Base-by-base conservation (phyloP, 495 filamentous ascomycete genomes). In the Barbatosphaeria neglecta region DNA sequence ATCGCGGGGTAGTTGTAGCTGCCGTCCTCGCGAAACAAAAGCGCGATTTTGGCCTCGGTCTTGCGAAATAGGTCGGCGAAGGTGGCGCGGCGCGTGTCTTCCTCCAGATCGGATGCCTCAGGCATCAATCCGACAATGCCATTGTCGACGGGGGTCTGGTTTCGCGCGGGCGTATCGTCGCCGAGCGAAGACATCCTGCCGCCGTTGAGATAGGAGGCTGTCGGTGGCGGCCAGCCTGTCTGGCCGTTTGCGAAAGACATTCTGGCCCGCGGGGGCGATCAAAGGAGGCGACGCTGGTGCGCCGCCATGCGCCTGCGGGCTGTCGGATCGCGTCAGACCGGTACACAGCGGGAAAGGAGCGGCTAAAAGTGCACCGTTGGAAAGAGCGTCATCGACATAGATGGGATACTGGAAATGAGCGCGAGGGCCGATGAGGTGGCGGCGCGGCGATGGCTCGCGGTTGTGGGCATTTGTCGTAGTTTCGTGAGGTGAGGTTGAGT, bases 21-120 rank as follows among this genome's bases (percentile, higher is more conserved):
- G 53, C 92, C 84, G 56, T 88, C 84, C 42, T 93, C 86, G 58
- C 85, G 82, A 55, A 94, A 83, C 42, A 82, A 79, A 28, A 87
- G 72, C 33, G 83, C 73, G 42, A 74, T 62, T 22, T 55, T 55
- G 25, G 48, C 55, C 22, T 74, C 69, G 45, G 53, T 55, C 42
- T 52, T 59, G 43, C 65, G 69, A 57, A 62, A 70, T 22, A 68
- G 57, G 45, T 67, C 61, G 47, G 54, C 53, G 49, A 73, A 74
- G 44, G 62, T 59, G 46, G 68, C 56, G 53, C 67, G 64, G 19
- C 63, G 60, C 27, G 55, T 57, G 50, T 74, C 68, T 8, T 69
- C 66, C 35, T 73, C 70, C 38, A 57, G 53, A 54, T 74, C 70
- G 45, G 70, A 65, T 67, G 70, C 68, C 69, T 74, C 69, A 69